These are phyloP conservation scores for Lineolata rhizophorae DNA, from an alignment of 495 filamentous ascomycete species.

Conservation along the genomic window DNA sequence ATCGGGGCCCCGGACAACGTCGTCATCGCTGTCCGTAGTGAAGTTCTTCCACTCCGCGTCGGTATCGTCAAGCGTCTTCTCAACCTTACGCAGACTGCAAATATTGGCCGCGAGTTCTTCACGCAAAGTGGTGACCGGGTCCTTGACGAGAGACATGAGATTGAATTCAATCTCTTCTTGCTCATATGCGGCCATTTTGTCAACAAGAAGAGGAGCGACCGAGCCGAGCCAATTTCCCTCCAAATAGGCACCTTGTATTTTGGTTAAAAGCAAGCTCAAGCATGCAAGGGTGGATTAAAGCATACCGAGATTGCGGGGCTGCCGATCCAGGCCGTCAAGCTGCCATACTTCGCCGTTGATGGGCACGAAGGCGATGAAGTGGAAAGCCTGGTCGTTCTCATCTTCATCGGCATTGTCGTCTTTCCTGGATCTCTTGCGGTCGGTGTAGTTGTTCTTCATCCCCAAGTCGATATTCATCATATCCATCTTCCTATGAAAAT, in stretches of 20 bases:
- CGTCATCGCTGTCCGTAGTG: conserved; percentile 3
- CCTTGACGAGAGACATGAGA: conserved; percentile 29
- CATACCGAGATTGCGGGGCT: conserved; percentile 50
- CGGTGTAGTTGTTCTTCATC: conserved; percentile 25
- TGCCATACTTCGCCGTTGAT: conserved; percentile 58
- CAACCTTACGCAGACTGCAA: conserved; percentile 18
- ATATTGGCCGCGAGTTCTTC: conserved; percentile 26
- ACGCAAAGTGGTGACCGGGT: conserved; percentile 25
- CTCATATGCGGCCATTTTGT: conserved; percentile 29
- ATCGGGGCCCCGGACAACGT: conserved; percentile 2
- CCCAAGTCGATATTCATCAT: conserved; percentile 52
- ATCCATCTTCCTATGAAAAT: conserved; percentile 23
- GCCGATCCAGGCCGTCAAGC: conserved; percentile 63
- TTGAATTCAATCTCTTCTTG: conserved; percentile 35
- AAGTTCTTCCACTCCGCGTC: conserved; percentile 13
- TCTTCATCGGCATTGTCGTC: conserved; percentile 14
- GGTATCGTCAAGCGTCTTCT: conserved; percentile 15
- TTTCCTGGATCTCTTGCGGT: conserved; percentile 11
- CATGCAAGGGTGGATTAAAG: conserved; percentile 14
- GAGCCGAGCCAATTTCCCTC: conserved; percentile 1
- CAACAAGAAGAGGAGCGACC: conserved; percentile 6
- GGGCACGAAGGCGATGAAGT: conserved; percentile 83
- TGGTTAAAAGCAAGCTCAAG: neutral
- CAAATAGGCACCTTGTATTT: neutral
- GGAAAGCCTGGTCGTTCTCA: conserved; percentile 37